Percentiles rank a stretch among this genome's conserved stretches.
Evolutionary conservation across 2,329 filamentous ascomycete genomes (phyloP).

Genomic region (Gyromitra esculenta): DNA sequence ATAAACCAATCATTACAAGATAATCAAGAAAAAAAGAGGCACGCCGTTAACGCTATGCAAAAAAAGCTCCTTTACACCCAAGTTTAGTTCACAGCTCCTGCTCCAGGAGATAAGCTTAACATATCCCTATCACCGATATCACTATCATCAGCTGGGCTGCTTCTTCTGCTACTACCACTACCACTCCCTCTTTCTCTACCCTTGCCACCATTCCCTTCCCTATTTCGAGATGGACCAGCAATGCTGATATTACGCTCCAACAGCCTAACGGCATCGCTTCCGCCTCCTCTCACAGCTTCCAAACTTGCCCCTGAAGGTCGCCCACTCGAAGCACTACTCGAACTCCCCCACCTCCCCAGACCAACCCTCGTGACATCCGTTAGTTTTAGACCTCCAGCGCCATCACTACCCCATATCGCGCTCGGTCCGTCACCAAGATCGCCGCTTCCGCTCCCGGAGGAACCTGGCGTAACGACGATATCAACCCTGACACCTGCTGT

Average conservation of each 20-base stretch:
- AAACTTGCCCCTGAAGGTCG: conserved; percentile 27
- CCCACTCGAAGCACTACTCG: background rate
- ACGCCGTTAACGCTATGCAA: conserved; percentile 27
- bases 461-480: conserved; percentile 32
- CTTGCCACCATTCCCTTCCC: background rate
- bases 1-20: conserved; percentile 3
- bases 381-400: conserved; percentile 7
- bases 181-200: background rate
- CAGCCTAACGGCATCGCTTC: conserved; percentile 40
- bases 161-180: background rate
- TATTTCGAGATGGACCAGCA: conserved; percentile 18
- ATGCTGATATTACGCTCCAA: conserved; percentile 45
- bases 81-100: conserved; percentile 20
- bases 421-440: conserved; percentile 36
- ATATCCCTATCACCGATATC: conserved; percentile 39
- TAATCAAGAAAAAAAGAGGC: conserved; percentile 3
- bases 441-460: conserved; percentile 14
- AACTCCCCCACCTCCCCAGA: conserved; percentile 31
- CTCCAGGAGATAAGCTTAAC: conserved; percentile 13
- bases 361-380: conserved; percentile 26
- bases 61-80: background rate
- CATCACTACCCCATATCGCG: conserved; percentile 32
- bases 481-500: conserved; percentile 36
- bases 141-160: background rate
- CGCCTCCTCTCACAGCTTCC: conserved; percentile 31